phyloP scores from a whole-genome alignment of 176 grass and related monocot genomes.

The Triticum monococcum region DNA sequence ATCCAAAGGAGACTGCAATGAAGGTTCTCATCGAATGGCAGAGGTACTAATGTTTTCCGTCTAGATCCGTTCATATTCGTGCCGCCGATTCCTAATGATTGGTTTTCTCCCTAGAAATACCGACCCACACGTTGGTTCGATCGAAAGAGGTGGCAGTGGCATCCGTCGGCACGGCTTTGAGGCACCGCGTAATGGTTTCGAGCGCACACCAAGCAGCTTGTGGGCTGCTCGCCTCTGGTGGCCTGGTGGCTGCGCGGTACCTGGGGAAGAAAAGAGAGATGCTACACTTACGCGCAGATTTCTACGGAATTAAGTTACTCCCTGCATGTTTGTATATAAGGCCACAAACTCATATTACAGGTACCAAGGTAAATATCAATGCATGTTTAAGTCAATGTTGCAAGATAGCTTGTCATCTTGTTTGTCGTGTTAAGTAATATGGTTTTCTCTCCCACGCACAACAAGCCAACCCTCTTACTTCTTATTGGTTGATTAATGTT shows the following conservation, averaged over 20 bases:
- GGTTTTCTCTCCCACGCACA: no score
- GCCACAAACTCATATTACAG: no score
- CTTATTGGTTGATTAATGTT: no score
- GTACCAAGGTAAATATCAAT: no score
- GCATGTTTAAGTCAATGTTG: no score
- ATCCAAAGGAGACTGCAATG: conserved; percentile 45
- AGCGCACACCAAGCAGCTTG: conserved; percentile 68
- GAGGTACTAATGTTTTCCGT: conserved; percentile 23
- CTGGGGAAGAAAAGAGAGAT: conserved; percentile 48
- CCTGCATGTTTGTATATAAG: no score
- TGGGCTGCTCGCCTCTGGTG: conserved; percentile 66
- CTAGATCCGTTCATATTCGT: neutral
- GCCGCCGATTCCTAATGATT: neutral
- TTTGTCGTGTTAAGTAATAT: no score
- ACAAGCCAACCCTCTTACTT: no score
- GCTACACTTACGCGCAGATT: no score
- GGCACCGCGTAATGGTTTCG: conserved; percentile 52
- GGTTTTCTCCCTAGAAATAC: conserved; percentile 34
- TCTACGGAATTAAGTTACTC: no score
- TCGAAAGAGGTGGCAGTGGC: conserved; percentile 65
- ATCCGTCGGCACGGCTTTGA: conserved; percentile 50
- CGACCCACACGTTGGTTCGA: conserved; percentile 21
- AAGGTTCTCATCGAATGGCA: neutral
- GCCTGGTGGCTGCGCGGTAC: conserved; percentile 54
- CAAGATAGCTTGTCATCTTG: no score